Conservation (phyloP, 352 stramenopile species). For the Phytopythium delawarense region DNA sequence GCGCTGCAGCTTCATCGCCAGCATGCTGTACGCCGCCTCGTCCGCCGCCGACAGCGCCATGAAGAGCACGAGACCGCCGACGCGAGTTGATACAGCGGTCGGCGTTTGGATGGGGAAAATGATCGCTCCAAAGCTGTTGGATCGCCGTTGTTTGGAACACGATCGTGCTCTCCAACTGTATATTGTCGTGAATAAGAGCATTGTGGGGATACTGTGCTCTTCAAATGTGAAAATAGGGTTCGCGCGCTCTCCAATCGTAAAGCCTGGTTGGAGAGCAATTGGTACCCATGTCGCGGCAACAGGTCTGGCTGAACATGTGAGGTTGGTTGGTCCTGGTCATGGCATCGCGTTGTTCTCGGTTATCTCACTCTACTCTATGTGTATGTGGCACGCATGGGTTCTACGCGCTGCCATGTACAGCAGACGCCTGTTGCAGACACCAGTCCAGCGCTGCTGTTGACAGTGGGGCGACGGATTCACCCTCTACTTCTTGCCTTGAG, state of each 20-base stretch:
- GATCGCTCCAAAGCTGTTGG: no score
- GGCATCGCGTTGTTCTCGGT: not conserved
- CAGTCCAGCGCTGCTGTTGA: not conserved
- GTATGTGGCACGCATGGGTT: not conserved
- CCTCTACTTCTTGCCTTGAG: conserved; percentile 54
- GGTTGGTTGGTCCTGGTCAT: not conserved
- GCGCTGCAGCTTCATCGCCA: conserved; percentile 78
- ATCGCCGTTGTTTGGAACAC: no score
- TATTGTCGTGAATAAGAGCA: not conserved
- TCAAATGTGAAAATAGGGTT: not conserved
- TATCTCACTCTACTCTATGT: conserved; percentile 6
- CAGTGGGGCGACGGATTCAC: not conserved
- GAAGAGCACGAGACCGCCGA: not conserved
- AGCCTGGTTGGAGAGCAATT: not conserved
- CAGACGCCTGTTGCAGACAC: not conserved
- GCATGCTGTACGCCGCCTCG: conserved; percentile 45
- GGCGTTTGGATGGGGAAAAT: no score
- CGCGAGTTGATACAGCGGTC: not conserved
- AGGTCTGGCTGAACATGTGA: no score
- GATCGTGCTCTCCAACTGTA: not conserved
- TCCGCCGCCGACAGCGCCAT: conserved; percentile 50
- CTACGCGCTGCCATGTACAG: conserved; percentile 1
- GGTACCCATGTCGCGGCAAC: not conserved
- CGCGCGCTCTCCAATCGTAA: not conserved
- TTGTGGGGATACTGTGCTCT: not conserved